Conservation (phyloP, 2,329 filamentous ascomycete genomes). For the Karstenula rhodostoma region DNA sequence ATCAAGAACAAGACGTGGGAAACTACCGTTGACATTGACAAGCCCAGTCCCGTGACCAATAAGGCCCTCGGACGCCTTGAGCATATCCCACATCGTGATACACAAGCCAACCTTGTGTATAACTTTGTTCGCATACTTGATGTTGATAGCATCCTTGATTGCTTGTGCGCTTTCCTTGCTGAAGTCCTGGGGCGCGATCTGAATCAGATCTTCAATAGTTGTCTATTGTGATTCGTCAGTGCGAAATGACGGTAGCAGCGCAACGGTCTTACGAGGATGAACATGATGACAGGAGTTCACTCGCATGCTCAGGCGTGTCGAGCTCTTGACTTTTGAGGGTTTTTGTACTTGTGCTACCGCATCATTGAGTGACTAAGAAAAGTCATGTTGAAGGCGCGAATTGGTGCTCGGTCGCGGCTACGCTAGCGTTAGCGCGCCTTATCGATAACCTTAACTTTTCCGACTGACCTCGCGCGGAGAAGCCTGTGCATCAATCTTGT, state of each 20-base stretch:
- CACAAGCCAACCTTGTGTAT: conserved; percentile 95
- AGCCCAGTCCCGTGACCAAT: conserved; percentile 92
- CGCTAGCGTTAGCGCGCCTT: conserved; percentile 16
- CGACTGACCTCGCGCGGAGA: not conserved
- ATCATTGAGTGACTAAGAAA: conserved; percentile 16
- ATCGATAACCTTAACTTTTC: conserved; percentile 22
- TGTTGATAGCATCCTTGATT: conserved; percentile 96
- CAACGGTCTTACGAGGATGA: conserved; percentile 48
- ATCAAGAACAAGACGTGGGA: not conserved
- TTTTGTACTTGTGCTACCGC: conserved; percentile 21
- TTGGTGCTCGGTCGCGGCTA: conserved; percentile 11
- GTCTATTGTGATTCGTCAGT: conserved; percentile 65
- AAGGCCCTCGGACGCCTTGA: conserved; percentile 88
- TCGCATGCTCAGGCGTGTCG: conserved; percentile 36
- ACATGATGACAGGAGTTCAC: conserved; percentile 37
- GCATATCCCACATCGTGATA: conserved; percentile 89
- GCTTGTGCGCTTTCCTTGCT: conserved; percentile 81
- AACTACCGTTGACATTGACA: conserved; percentile 88
- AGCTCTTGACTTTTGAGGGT: conserved; percentile 8
- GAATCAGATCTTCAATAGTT: conserved; percentile 91
- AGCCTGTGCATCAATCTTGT: conserved; percentile 4
- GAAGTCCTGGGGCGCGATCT: conserved; percentile 90
- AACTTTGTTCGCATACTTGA: conserved; percentile 96
- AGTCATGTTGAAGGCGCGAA: conserved; percentile 12
- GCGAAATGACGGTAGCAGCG: not conserved